Evolutionary conservation across 2,329 filamentous ascomycete genomes (phyloP).

Genomic region (Fusarium buxicola): DNA sequence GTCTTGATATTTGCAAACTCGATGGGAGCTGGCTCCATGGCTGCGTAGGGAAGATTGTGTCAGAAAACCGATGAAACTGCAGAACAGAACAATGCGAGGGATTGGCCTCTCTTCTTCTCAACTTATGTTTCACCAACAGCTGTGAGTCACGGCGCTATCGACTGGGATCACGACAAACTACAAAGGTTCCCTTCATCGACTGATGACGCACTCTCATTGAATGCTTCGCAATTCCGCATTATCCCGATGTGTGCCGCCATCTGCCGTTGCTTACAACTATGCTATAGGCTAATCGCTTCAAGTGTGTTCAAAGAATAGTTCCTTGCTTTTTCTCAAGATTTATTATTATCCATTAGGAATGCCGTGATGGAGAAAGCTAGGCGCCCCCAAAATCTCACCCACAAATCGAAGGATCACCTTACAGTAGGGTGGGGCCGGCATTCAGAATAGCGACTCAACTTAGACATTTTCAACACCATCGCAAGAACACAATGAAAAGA

Average conservation of each 20-base stretch:
- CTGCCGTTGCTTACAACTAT: too few species aligned
- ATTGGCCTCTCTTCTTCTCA: too few species aligned
- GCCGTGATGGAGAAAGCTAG: not conserved
- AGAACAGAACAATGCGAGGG: too few species aligned
- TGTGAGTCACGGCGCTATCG: not conserved
- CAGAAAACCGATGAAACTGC: not conserved
- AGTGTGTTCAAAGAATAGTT: too few species aligned
- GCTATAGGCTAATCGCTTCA: too few species aligned
- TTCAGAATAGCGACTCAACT: constrained; percentile 19
- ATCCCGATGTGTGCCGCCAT: too few species aligned
- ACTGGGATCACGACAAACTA: not conserved
- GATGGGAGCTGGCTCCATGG: constrained; percentile 41
- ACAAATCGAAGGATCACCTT: constrained; percentile 31
- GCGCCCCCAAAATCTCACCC: constrained; percentile 13
- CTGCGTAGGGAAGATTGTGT: constrained; percentile 1
- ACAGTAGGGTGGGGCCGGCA: constrained; percentile 31
- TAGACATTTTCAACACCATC: constrained; percentile 20
- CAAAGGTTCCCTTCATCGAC: not conserved
- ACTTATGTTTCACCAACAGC: not conserved
- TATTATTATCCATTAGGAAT: not conserved
- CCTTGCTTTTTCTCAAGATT: too few species aligned
- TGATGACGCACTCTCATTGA: not conserved
- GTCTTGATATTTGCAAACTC: constrained; percentile 59
- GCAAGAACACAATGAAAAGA: not conserved
- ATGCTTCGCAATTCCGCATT: not conserved